Evolutionary conservation across 1,284 basidiomycete species (phyloP), one percentile per base, ranked within the genome.

Genomic region (Flammula alnicola): DNA sequence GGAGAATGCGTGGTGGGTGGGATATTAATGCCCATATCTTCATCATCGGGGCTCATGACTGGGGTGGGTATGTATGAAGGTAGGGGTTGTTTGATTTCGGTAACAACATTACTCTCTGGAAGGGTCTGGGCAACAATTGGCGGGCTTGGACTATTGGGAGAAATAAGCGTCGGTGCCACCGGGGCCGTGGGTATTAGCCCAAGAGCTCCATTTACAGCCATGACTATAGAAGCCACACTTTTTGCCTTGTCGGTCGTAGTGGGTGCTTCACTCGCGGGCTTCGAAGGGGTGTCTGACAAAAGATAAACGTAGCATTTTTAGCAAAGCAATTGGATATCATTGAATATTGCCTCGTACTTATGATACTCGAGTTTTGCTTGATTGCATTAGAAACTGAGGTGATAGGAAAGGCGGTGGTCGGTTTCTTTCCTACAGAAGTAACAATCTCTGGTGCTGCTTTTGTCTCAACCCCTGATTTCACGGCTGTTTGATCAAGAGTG

Each of bases 1-100:
- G 57, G 57, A 3, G 57, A 58, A 47, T 58, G 57, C 1, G 50
- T 56, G 8, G 56, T 38, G 12, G 57, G 54, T 1, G 55, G 57
- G 14, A 61, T 59, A 26, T 59, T 50, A 30, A 52, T 44, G 29
- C 41, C 55, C 7, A 41, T 30, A 8, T 38, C 49, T 4, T n/a
- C 41, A 14, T 36, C 30, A 35, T 47, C 44, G 10, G 51, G 48
- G 30, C n/a, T n/a, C n/a, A n/a, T n/a, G n/a, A 43, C 32, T 19
- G 55, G 39, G 25, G 46, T 43, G 20, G 55, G 44, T 27, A 38
- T 33, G 27, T 52, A 51, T 26, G 41, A 25, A 20, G 54, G 59
- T 41, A 50, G 44, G 5, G 55, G 50, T 35, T 54, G 59, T 10
- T 49, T 40, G 37, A 57, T 54, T 47, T 57, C 55, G 16, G 44